These are phyloP conservation scores for Mycena vitilis DNA, from an alignment of 768 basidiomycete genomes.

Conservation along the genomic window DNA sequence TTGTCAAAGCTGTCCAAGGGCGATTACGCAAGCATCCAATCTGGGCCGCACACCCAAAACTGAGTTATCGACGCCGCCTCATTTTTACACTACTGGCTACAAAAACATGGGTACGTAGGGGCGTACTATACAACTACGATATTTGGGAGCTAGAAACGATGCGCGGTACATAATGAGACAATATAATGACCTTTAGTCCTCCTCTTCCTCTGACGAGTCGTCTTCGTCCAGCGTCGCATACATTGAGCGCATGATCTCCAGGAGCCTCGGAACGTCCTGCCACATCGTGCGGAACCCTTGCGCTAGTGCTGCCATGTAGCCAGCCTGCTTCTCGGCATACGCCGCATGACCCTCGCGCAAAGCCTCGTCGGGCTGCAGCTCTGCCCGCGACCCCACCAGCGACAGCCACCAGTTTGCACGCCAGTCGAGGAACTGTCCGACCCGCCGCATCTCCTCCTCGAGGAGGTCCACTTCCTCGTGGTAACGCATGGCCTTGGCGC, in stretches of 20 bases:
- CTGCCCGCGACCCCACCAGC: neutral
- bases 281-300: neutral
- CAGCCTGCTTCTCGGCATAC: neutral
- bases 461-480: neutral
- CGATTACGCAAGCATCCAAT: neutral
- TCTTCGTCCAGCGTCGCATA: neutral
- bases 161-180: no score
- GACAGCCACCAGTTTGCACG: slow-evolving; percentile 34
- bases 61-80: no score
- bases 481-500: neutral
- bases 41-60: neutral
- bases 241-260: neutral
- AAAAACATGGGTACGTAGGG: neutral
- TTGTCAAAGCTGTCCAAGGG: neutral
- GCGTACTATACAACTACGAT: neutral
- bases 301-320: neutral
- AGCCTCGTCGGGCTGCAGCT: neutral
- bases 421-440: slow-evolving; percentile 29
- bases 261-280: neutral
- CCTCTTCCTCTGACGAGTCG: neutral
- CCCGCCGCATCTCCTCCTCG: slow-evolving; percentile 36
- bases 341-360: neutral
- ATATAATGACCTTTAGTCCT: neutral
- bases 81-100: no score
- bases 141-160: no score